Evolutionary conservation across 1,284 basidiomycete genomes (phyloP), one percentile per base, ranked within the genome.

Genomic region (Sphaerobolus stellatus): DNA sequence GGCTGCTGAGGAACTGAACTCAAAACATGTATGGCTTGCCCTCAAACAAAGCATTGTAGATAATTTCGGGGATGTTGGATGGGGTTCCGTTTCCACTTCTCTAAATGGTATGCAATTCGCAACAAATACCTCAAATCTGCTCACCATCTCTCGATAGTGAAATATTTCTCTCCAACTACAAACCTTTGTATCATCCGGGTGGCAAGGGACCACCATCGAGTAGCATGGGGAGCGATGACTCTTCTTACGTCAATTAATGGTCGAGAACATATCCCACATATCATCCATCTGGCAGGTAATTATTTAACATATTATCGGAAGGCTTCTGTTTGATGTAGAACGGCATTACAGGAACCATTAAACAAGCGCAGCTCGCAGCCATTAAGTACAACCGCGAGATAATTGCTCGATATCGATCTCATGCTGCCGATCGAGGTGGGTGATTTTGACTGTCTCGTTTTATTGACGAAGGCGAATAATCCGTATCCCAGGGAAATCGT

Each of bases 131-230:
- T 24, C 14, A 38, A 25, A n/a, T 33, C 45, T 18, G 13, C 30
- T 24, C 34, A 25, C 36, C 40, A 18, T 22, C 25, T 31, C 41
- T 18, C n/a, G 31, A 29, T 22, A 91, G 89, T 92, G 56, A 92
- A 90, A 67, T 92, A 92, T 63, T 90, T 83, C 63, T 91, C 90
- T 0, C 86, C 88, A 0, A 81, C 77, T 18, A 92, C 88, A 8
- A 82, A 83, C 59, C 73, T 91, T 0, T 89, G 85, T 62, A 91
- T 92, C 62, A 78, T 92, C 44, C 84, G 89, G 25, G 87, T 90
- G 27, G 85, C 83, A 18, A 73, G 90, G 45, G 89, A 91, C 52
- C 85, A 87, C 51, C 81, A 90, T 61, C 78, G 76, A 11, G 79
- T 84, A 46, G 87, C 85, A 1, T 90, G 88, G 88, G 88, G 80